Evolutionary conservation across 805 yeast genomes (phyloP), one percentile per base, ranked within the genome.

Genomic region (Grigorovia humatica): DNA sequence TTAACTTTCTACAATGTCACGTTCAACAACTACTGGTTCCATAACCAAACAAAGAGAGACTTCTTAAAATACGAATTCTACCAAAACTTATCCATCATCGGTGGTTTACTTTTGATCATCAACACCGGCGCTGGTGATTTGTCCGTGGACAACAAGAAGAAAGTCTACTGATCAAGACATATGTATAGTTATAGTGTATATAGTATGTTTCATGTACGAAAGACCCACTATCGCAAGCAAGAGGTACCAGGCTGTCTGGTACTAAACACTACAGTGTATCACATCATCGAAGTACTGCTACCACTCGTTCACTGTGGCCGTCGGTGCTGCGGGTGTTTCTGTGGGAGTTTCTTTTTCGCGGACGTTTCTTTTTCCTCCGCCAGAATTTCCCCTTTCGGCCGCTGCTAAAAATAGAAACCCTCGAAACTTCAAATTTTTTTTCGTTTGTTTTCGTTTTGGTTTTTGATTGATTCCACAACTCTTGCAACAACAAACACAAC

Each of bases 51-150:
- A 54, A 80, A 82, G 70, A 82, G 96, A 63, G 99, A 91, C 71
- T 87, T 82, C 70, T 72, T 89, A 67, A 87, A 87, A 69, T 93
- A 91, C 69, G 98, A 90, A 70, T 87, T 86, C 68, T 91, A 87
- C 77, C 99, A 93, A 73, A 88, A 96, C 44, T 75, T 91, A 64
- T 85, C 95, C 53, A 91, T 91, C 66, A 91, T 91, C 49, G 99
- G 99, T 53, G 99, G 97, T 1, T 78, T 91, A 57, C 72, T 91
- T 54, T 74, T 93, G 59, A 86, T 93, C 55, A 96, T 88, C 55
- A 88, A 86, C 71, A 88, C 96, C 4, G 99, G 99, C 56, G 98
- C 98, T 35, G 99, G 99, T 49, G 91, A 87, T 60, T 76, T 90
- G 57, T 86, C 96, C 30, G 73, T 91, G 53, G 99, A 91, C 66